Conservation (phyloP, 208 protist genomes). For the Crithidia brevicula region DNA sequence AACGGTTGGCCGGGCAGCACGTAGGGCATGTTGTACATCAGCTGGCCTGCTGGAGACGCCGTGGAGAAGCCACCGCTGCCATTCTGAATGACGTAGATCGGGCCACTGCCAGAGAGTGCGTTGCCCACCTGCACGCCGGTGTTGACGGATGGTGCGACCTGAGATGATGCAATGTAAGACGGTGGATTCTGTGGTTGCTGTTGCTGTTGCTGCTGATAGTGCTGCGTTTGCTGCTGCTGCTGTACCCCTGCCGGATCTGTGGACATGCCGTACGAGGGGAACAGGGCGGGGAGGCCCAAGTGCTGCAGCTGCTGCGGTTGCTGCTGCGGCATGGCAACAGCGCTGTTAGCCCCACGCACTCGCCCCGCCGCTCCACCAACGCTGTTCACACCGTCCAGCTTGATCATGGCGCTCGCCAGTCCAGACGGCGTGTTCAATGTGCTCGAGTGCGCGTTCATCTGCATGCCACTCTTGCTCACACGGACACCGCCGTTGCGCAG, state of each 20-base stretch:
- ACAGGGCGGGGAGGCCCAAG: neutral
- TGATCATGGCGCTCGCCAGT: neutral
- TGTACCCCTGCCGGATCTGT: neutral
- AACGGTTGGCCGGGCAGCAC: neutral
- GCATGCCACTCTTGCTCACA: neutral
- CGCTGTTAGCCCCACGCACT: too few species aligned
- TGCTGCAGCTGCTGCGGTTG: neutral
- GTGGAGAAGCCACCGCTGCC: neutral
- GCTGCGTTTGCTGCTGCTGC: conserved; percentile 13
- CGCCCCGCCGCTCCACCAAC: too few species aligned
- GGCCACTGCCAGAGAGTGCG: neutral
- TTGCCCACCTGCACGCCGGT: neutral
- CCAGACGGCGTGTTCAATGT: too few species aligned
- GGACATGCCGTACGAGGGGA: neutral
- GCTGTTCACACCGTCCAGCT: neutral
- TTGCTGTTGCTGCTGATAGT: conserved; percentile 10
- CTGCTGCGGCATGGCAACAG: neutral
- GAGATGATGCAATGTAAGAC: neutral
- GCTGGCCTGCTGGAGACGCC: neutral
- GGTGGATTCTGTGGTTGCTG: neutral
- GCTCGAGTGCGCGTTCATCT: neutral
- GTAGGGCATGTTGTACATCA: conserved; percentile 8
- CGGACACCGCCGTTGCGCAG: conserved; percentile 6
- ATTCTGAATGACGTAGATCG: conserved; percentile 2
- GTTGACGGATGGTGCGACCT: neutral